A percentile compares a stretch with the other conserved stretches of the same genome.
These are phyloP conservation scores for Iberis pinnata DNA, from an alignment of 345 rosid genomes.

Conservation along the genomic window DNA sequence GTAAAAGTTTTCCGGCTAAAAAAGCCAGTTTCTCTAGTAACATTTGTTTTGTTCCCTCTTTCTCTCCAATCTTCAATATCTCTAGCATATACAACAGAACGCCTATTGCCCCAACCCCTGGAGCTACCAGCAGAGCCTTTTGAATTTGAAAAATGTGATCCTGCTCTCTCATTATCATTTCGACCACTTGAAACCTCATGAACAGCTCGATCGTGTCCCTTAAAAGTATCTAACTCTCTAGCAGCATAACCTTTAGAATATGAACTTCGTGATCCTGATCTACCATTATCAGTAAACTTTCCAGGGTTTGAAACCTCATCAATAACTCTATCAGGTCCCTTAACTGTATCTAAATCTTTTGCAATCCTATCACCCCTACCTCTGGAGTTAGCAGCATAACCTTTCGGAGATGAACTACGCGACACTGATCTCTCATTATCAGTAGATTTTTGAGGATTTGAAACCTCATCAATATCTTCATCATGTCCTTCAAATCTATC, in stretches of 20 bases:
- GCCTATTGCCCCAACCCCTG: conserved; percentile 35
- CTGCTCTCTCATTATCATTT: conserved; percentile 19
- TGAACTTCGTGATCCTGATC: conserved; percentile 24
- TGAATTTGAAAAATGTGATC: conserved; percentile 22
- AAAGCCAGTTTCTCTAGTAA: conserved; percentile 40
- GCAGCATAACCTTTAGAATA: conserved; percentile 33
- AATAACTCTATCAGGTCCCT: not conserved
- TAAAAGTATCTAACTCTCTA: conserved; percentile 9
- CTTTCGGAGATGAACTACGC: conserved; percentile 27
- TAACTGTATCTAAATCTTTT: not conserved
- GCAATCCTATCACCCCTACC: conserved; percentile 44
- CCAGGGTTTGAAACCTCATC: conserved; percentile 16
- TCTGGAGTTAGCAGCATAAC: conserved; percentile 39
- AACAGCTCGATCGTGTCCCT: conserved; percentile 21
- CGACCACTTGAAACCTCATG: conserved; percentile 15
- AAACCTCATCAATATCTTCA: conserved; percentile 10
- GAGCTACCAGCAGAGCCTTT: conserved; percentile 34
- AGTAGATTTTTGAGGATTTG: not conserved
- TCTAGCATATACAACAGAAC: conserved; percentile 27
- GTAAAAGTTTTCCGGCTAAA: conserved; percentile 63
- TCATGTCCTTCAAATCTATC: conserved; percentile 8
- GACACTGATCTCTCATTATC: conserved; percentile 24
- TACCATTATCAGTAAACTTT: conserved; percentile 21
- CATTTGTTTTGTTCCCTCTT: conserved; percentile 24
- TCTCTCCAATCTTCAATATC: conserved; percentile 30